phyloP scores from a whole-genome alignment of 2,329 filamentous ascomycete species.

The Trichoderma atroviride region DNA sequence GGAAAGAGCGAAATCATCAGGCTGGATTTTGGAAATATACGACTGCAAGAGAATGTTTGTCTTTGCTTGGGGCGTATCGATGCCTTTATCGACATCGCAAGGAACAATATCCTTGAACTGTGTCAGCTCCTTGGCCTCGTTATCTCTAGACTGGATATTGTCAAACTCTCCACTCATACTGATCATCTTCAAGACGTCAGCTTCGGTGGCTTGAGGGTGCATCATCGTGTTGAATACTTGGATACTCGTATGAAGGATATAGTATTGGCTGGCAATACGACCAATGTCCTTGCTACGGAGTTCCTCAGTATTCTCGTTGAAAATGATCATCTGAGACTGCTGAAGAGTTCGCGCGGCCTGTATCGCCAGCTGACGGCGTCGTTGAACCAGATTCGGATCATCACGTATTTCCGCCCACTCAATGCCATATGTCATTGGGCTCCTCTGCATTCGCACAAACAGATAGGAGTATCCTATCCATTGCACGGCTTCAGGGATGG shows the following conservation, averaged over 20 bases:
- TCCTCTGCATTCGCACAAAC: slow-evolving; percentile 94
- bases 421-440: slow-evolving; percentile 90
- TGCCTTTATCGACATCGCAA: slow-evolving; percentile 76
- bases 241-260: slow-evolving; percentile 89
- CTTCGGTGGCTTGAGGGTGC: slow-evolving; percentile 81
- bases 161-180: slow-evolving; percentile 98
- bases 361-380: slow-evolving; percentile 82
- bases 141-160: slow-evolving; percentile 91
- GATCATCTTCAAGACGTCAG: slow-evolving; percentile 93
- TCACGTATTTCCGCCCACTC: slow-evolving; percentile 90
- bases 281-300: slow-evolving; percentile 93
- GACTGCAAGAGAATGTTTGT: slow-evolving; percentile 94
- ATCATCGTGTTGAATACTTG: slow-evolving; percentile 97
- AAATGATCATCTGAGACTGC: slow-evolving; percentile 98
- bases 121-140: slow-evolving; percentile 83
- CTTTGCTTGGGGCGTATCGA: slow-evolving; percentile 78
- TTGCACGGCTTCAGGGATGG: slow-evolving; percentile 87
- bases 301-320: slow-evolving; percentile 92
- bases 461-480: slow-evolving; percentile 99
- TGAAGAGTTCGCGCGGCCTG: slow-evolving; percentile 86
- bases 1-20: slow-evolving; percentile 90
- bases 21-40: slow-evolving; percentile 83
- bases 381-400: slow-evolving; percentile 83
- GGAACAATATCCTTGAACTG: slow-evolving; percentile 69
- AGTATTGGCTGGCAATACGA: slow-evolving; percentile 95